Conservation (phyloP, 2,329 filamentous ascomycete species). For the Pseudonectria buxi region DNA sequence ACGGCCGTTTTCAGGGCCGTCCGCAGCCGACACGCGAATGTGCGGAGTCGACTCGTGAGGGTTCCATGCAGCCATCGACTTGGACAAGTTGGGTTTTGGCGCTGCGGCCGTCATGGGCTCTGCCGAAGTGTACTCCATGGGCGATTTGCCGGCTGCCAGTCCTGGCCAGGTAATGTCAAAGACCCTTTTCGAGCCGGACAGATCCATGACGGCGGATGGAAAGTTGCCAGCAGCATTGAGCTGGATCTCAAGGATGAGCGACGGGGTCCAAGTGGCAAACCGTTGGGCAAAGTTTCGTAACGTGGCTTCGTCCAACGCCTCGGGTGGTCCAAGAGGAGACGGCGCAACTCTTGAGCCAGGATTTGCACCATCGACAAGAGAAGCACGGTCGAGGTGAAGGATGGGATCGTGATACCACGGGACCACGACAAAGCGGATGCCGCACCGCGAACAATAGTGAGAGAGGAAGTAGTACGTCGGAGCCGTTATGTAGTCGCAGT, state of each 20-base stretch:
- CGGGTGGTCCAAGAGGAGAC: constrained; percentile 3
- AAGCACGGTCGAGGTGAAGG: constrained; percentile 2
- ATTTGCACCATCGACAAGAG: constrained; percentile 1
- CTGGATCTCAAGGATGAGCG: not conserved
- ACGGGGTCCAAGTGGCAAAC: not conserved
- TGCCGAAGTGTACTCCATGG: constrained; percentile 1
- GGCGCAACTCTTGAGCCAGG: not conserved
- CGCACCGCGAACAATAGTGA: constrained; percentile 5
- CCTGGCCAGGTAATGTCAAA: constrained; percentile 5
- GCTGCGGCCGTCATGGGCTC: constrained; percentile 2
- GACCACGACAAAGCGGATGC: constrained; percentile 3
- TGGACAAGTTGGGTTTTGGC: not conserved
- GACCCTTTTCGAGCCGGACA: not conserved
- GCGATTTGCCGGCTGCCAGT: not conserved
- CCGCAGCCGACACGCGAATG: constrained; percentile 1
- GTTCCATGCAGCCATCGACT: constrained; percentile 3
- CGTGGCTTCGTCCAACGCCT: not conserved
- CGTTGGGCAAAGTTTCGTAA: constrained; percentile 2
- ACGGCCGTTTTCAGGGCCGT: not conserved
- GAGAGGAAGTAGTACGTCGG: constrained; percentile 5
- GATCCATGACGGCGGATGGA: not conserved
- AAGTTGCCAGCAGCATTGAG: not conserved
- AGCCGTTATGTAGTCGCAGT: constrained; percentile 4
- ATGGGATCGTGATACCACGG: constrained; percentile 5
- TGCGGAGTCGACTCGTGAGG: constrained; percentile 4